Evolutionary conservation across 1,284 basidiomycete species (phyloP).

Genomic region (Porphyrellus sp.): DNA sequence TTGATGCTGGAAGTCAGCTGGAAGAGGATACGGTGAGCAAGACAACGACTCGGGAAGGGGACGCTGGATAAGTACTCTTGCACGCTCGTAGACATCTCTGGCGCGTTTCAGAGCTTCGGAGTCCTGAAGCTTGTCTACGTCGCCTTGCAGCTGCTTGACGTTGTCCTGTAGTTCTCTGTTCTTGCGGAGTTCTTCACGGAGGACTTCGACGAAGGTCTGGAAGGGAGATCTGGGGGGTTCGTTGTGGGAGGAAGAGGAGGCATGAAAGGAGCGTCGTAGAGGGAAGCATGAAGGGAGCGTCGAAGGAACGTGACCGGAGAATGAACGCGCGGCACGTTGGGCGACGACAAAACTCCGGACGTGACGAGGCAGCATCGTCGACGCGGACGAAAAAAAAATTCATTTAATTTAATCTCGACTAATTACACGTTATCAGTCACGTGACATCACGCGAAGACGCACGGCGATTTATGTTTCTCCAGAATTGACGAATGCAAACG

Average conservation of each 20-base stretch:
- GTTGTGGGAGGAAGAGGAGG: conserved; percentile 56
- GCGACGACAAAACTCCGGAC: conserved; percentile 32
- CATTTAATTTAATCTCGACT: background rate
- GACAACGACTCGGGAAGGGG: conserved; percentile 1
- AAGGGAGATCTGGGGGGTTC: conserved; percentile 89
- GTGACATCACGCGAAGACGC: no score
- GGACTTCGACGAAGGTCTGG: conserved; percentile 92
- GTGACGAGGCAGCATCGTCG: conserved; percentile 33
- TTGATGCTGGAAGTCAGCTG: conserved; percentile 92
- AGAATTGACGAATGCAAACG: no score
- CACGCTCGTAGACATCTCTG: conserved; percentile 87
- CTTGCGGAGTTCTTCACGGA: conserved; percentile 90
- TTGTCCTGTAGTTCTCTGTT: conserved; percentile 94
- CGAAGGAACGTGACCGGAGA: conserved; percentile 14
- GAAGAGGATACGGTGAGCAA: conserved; percentile 6
- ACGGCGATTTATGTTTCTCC: no score
- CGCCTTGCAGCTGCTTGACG: conserved; percentile 94
- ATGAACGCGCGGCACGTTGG: conserved; percentile 22
- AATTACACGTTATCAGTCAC: conserved; percentile 2
- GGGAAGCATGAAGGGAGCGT: conserved; percentile 31
- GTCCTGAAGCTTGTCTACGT: conserved; percentile 96
- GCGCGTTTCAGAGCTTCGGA: conserved; percentile 95
- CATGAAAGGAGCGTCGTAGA: conserved; percentile 53
- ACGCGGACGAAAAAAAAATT: background rate
- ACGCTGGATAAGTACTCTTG: conserved; percentile 62